Base-by-base conservation (phyloP, 2,329 filamentous ascomycete genomes). In the Trichoderma sp. region DNA sequence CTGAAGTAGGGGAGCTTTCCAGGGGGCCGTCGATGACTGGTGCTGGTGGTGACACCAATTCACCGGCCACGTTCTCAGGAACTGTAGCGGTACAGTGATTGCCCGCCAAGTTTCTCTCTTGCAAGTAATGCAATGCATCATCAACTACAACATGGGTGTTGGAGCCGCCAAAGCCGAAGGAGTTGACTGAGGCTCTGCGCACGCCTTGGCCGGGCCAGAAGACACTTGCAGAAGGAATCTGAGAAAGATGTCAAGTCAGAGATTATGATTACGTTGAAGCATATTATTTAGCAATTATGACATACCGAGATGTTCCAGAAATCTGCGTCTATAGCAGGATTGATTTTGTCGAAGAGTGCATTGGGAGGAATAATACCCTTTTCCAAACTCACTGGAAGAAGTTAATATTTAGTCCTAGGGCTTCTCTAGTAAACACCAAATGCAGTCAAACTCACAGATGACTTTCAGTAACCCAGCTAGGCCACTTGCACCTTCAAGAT, bases 161-260 rank as follows among this genome's bases (percentile, higher is more conserved):
- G 2, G 83, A 83, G 39, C 85, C 85, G 4, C 85, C 85, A 73
- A 82, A 86, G 1, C 85, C 85, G 72, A 86, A 87, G 36, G 80
- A 83, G 76, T 85, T 85, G 63, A 86, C 78, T 55, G 81, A 82
- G 15, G 79, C 82, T 17, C 84, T 81, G 1, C 83, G 79, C 8
- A 82, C 73, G 13, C 82, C 81, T 8, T 34, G 34, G 1, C 75
- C 47, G 0, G 82, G 82, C 82, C 82, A 84, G 4, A 75, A 71
- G 0, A 76, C 80, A 20, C 80, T 75, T 9, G 77, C 72, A n/a
- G n/a, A n/a, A n/a, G n/a, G n/a, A n/a, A n/a, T n/a, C n/a, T n/a
- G n/a, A n/a, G n/a, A n/a, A n/a, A n/a, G n/a, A n/a, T n/a, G n/a
- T n/a, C n/a, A n/a, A n/a, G n/a, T n/a, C n/a, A n/a, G n/a, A n/a